Evolutionary conservation across 164 flowering plant species (phyloP).

Genomic region (Annona cherimola): DNA sequence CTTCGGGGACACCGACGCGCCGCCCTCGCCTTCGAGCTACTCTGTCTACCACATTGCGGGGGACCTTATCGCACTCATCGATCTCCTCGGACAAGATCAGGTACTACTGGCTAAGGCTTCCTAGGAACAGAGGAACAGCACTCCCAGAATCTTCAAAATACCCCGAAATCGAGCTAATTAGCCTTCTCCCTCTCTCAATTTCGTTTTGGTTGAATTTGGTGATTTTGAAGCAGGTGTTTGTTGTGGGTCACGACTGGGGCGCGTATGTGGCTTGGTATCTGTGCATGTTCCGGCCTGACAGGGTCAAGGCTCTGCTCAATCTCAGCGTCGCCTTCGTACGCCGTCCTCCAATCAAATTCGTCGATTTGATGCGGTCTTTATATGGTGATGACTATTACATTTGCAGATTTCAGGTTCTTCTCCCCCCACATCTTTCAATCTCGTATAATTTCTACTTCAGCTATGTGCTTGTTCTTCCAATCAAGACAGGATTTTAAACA

Average conservation of each 20-base stretch:
- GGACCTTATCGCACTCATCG: conserved; percentile 57
- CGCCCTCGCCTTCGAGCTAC: conserved; percentile 26
- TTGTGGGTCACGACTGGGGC: conserved; percentile 85
- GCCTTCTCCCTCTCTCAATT: neutral
- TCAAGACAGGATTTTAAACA: no score
- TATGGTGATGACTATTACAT: conserved; percentile 73
- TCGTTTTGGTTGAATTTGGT: neutral
- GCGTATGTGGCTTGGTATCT: conserved; percentile 60
- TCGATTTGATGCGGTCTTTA: conserved; percentile 24
- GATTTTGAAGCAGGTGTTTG: conserved; percentile 39
- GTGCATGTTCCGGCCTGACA: conserved; percentile 60
- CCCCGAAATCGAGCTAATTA: neutral
- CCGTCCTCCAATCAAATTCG: conserved; percentile 40
- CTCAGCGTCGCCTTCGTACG: conserved; percentile 49
- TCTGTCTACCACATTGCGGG: conserved; percentile 52
- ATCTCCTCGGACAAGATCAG: conserved; percentile 34
- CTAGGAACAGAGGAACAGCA: no score
- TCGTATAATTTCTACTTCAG: no score
- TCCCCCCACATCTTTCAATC: no score
- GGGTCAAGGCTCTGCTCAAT: conserved; percentile 61
- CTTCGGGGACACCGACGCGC: conserved; percentile 48
- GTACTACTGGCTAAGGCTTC: neutral
- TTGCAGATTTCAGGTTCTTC: conserved; percentile 62
- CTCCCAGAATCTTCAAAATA: no score
- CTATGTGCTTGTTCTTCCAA: no score